Percentiles rank a stretch among this genome's conserved stretches.
Evolutionary conservation across 2,329 filamentous ascomycete species (phyloP).

Genomic region (Cercospora janseana): DNA sequence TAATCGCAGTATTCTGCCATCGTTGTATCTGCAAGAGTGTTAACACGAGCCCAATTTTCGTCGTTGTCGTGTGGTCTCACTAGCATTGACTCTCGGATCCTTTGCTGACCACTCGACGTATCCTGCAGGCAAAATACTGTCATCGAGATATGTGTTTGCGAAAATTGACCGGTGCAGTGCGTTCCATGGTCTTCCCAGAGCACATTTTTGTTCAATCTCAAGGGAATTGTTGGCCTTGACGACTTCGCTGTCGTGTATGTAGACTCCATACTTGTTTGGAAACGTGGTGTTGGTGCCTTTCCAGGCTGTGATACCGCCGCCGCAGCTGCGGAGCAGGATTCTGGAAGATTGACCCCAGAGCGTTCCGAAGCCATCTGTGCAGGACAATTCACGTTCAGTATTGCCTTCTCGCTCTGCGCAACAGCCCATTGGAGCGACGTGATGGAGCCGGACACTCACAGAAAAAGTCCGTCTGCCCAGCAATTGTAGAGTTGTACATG

Average conservation of each 20-base stretch:
- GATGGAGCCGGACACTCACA: too few species aligned
- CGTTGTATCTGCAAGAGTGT: constrained; percentile 45
- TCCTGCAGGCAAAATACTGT: constrained; percentile 52
- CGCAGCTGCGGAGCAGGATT: constrained; percentile 58
- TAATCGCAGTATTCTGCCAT: constrained; percentile 56
- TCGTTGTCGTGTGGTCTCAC: constrained; percentile 24
- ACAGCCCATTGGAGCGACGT: too few species aligned
- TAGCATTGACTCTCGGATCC: constrained; percentile 41
- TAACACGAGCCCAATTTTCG: not conserved
- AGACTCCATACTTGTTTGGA: constrained; percentile 65
- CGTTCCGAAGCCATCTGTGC: constrained; percentile 54
- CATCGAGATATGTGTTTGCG: constrained; percentile 55
- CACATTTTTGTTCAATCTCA: constrained; percentile 49
- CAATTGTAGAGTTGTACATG: constrained; percentile 60
- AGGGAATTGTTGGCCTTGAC: constrained; percentile 54
- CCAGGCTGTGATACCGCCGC: constrained; percentile 68
- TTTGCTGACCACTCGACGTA: constrained; percentile 55
- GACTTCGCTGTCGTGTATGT: constrained; percentile 58
- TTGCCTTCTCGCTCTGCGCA: too few species aligned
- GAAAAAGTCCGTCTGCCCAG: constrained; percentile 66
- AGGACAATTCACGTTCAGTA: too few species aligned
- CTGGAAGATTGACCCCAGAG: constrained; percentile 58
- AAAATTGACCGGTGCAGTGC: constrained; percentile 58
- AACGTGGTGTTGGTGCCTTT: constrained; percentile 50
- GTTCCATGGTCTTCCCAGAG: constrained; percentile 64